A percentile compares a stretch with the other conserved stretches of the same genome.
Evolutionary conservation across 192 early-diverging fungal species (phyloP).

Genomic region (Mycoemilia scoparia): DNA sequence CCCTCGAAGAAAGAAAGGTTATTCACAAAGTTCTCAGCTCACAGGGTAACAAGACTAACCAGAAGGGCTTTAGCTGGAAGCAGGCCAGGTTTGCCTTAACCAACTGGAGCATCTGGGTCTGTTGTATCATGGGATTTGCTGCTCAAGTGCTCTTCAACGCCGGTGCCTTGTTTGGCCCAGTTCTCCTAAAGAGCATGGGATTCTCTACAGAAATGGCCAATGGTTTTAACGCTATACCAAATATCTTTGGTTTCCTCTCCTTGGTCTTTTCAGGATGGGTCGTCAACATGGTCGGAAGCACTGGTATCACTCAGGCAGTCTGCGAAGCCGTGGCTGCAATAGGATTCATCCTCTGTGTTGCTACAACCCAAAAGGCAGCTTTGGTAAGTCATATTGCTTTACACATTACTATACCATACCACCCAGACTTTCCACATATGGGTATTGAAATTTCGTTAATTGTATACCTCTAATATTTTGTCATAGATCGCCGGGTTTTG

Average conservation of each 20-base stretch:
- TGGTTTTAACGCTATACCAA: constrained; percentile 16
- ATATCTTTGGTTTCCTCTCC: constrained; percentile 19
- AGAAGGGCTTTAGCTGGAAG: constrained; percentile 5
- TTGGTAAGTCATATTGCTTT: constrained; percentile 6
- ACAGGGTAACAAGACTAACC: constrained; percentile 20
- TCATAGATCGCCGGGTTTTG: too few relatives aligned
- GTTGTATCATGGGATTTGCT: constrained; percentile 20
- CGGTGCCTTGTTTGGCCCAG: constrained; percentile 27
- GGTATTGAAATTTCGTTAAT: too few relatives aligned
- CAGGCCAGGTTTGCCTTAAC: constrained; percentile 10
- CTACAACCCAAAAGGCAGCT: constrained; percentile 1
- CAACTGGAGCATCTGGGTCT: constrained; percentile 19
- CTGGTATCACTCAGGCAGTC: constrained; percentile 9
- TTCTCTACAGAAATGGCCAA: constrained; percentile 15
- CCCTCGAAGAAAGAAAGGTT: constrained; percentile 8
- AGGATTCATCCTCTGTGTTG: constrained; percentile 15
- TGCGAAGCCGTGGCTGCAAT: constrained; percentile 10
- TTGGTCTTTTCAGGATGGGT: constrained; percentile 20
- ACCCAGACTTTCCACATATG: too few relatives aligned
- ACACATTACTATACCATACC: too few relatives aligned
- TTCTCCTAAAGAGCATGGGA: constrained; percentile 20
- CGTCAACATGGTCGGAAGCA: constrained; percentile 5
- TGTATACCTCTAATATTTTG: too few relatives aligned
- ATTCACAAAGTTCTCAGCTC: constrained; percentile 10
- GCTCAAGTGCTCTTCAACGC: constrained; percentile 23